phyloP scores from a whole-genome alignment of 2,329 filamentous ascomycete genomes.

The Orbilia oligospora region DNA sequence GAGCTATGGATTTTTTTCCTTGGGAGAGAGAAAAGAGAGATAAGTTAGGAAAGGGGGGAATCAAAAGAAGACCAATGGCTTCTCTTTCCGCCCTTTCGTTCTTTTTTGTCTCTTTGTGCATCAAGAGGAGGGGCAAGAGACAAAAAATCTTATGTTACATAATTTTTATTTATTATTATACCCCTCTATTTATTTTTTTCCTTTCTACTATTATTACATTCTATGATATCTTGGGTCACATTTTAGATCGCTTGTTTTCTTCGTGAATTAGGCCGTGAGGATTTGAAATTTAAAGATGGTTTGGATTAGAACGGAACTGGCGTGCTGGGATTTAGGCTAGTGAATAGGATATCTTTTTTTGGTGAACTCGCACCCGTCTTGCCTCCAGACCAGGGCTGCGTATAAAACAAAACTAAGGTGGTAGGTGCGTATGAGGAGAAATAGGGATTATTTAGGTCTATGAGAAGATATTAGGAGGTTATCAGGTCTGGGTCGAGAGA shows the following conservation, averaged over 20 bases:
- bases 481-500: too few relatives aligned
- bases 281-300: neutral
- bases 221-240: neutral
- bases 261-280: neutral
- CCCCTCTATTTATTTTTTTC: conserved; percentile 38
- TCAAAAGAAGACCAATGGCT: conserved; percentile 16
- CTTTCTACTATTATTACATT: neutral
- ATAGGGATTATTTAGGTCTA: too few relatives aligned
- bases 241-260: neutral
- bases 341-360: too few relatives aligned
- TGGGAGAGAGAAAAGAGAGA: neutral
- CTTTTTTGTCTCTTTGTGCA: conserved; percentile 19
- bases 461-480: too few relatives aligned
- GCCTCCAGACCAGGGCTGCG: too few relatives aligned
- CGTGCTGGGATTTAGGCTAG: too few relatives aligned
- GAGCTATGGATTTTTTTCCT: conserved; percentile 55
- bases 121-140: neutral
- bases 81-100: conserved; percentile 52
- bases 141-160: conserved; percentile 29
- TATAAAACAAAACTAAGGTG: too few relatives aligned
- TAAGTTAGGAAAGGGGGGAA: neutral
- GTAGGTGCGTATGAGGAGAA: too few relatives aligned
- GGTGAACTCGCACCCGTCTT: too few relatives aligned
- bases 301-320: neutral
- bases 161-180: conserved; percentile 57